phyloP scores from a whole-genome alignment of 257 asterid species.

The Striga asiatica region DNA sequence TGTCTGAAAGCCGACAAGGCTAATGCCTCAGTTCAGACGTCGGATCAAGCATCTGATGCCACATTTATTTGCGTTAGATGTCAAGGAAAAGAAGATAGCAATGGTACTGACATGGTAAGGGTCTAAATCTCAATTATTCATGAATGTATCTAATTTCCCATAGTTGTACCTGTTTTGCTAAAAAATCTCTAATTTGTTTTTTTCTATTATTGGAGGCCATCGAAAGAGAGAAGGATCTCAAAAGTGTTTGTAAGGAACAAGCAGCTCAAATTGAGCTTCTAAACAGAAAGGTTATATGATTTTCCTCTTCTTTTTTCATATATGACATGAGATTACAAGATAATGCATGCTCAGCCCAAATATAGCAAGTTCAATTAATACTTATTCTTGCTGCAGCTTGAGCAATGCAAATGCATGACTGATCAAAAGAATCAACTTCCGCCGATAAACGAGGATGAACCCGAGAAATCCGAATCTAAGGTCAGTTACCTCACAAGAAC shows the following conservation, averaged over 20 bases:
- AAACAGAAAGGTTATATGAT: conserved; percentile 45
- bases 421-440: conserved; percentile 24
- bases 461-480: conserved; percentile 27
- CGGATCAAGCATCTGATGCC: conserved; percentile 16
- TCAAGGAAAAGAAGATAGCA: conserved; percentile 35
- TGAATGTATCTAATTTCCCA: conserved; percentile 2
- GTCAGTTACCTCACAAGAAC: too few species aligned
- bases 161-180: neutral
- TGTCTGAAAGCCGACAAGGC: conserved; percentile 40
- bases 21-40: conserved; percentile 35
- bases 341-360: neutral
- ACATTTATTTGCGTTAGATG: conserved; percentile 52
- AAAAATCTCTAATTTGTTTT: neutral
- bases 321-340: neutral
- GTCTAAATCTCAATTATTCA: neutral
- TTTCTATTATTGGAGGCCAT: conserved; percentile 31
- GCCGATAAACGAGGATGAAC: conserved; percentile 31
- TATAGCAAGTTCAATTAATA: conserved; percentile 2
- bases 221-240: conserved; percentile 57
- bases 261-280: conserved; percentile 64
- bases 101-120: conserved; percentile 11
- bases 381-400: conserved; percentile 43
- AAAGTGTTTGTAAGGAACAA: conserved; percentile 60
- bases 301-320: too few species aligned
- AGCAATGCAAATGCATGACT: conserved; percentile 30